Conservation (phyloP, 805 yeast species). For the Sugiyamaella marilandica region DNA sequence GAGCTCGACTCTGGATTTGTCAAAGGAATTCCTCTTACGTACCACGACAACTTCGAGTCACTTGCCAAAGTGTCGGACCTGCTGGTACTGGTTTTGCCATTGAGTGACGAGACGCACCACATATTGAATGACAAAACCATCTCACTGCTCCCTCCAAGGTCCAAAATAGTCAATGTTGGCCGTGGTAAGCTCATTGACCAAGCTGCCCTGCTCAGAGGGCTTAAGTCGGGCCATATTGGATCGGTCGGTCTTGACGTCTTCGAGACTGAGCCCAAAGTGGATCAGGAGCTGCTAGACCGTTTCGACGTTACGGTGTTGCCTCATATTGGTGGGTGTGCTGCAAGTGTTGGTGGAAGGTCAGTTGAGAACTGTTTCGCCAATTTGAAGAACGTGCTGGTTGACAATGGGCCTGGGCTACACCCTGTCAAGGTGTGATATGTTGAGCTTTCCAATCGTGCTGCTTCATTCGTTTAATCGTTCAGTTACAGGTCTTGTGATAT, state of each 20-base stretch:
- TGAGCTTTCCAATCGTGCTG: no score
- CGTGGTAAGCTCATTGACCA: slow-evolving; percentile 68
- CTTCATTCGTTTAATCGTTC: no score
- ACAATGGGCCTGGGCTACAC: slow-evolving; percentile 12
- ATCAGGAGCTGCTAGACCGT: slow-evolving; percentile 46
- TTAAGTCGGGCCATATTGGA: slow-evolving; percentile 53
- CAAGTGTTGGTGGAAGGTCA: slow-evolving; percentile 17
- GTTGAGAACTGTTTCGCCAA: slow-evolving; percentile 56
- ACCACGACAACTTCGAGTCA: slow-evolving; percentile 42
- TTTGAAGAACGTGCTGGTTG: slow-evolving; percentile 30
- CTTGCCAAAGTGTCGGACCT: slow-evolving; percentile 45
- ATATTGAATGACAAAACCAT: slow-evolving; percentile 49
- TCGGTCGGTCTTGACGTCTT: slow-evolving; percentile 74
- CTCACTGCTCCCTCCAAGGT: slow-evolving; percentile 45
- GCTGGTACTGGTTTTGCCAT: slow-evolving; percentile 64
- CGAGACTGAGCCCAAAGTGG: slow-evolving; percentile 56
- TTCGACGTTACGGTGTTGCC: slow-evolving; percentile 65
- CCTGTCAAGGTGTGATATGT: slow-evolving; percentile 14
- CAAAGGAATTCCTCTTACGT: slow-evolving; percentile 42
- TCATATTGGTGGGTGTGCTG: slow-evolving; percentile 66
- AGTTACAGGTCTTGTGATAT: no score
- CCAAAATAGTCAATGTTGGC: slow-evolving; percentile 68
- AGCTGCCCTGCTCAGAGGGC: slow-evolving; percentile 55
- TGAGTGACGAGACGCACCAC: slow-evolving; percentile 51
- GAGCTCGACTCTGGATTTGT: slow-evolving; percentile 25